Conservation (phyloP, 23 red algal species). For the Cyanidium caldarium region DNA sequence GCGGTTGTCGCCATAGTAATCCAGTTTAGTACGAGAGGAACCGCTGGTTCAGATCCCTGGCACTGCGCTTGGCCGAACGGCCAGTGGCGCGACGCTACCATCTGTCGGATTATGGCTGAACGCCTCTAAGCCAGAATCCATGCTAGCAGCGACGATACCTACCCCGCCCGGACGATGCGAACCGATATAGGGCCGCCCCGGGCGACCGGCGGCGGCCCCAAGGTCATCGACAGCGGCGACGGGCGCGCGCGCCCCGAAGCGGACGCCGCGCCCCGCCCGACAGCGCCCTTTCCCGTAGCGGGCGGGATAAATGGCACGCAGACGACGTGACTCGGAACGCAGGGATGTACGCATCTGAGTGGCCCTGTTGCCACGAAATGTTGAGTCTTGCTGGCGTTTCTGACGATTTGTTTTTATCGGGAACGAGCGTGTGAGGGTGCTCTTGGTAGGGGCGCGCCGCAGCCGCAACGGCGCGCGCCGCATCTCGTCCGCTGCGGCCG, state of each 20-base stretch:
- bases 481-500: too few species aligned
- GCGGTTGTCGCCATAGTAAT: constrained; percentile 66
- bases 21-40: constrained; percentile 38
- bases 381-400: too few species aligned
- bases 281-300: background rate
- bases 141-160: constrained; percentile 20
- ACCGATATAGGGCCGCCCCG: background rate
- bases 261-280: constrained; percentile 2
- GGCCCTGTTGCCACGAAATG: constrained; percentile 7
- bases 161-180: background rate
- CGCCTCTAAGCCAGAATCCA: constrained; percentile 34
- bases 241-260: background rate
- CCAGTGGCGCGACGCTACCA: constrained; percentile 30
- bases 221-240: background rate
- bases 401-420: too few species aligned
- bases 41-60: constrained; percentile 22
- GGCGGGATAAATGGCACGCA: constrained; percentile 6
- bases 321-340: constrained; percentile 9
- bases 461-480: too few species aligned
- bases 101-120: constrained; percentile 35
- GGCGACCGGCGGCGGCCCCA: constrained; percentile 1
- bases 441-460: too few species aligned
- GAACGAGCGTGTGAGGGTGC: too few species aligned
- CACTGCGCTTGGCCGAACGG: constrained; percentile 10
- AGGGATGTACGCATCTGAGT: constrained; percentile 13